Base-by-base conservation (phyloP, 1,284 basidiomycete genomes). In the Puccinia brachypodii region DNA sequence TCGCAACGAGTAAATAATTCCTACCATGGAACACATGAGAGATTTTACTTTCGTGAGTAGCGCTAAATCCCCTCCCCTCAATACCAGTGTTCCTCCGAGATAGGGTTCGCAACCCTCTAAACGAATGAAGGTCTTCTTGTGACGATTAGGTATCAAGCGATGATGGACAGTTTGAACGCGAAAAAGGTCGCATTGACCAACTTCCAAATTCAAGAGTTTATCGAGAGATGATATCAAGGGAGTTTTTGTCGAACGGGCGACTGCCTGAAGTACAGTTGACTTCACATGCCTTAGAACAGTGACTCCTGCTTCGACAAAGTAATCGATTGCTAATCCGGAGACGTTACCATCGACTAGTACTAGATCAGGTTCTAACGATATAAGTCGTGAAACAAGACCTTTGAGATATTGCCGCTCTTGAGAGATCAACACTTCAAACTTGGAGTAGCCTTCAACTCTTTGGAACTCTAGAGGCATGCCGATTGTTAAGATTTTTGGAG, bases 191-290 rank as follows among this genome's bases (percentile, higher is more conserved):
- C 96, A 98, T 84, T 96, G 92, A 0, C 97, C 97, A 36, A 99
- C 88, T 69, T 91, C 91, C 4, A 96, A 95, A 85, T 97, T 94
- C 0, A 95, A 94, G 36, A 99, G 89, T 84, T 94, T 93, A 86
- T 98, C 96, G 89, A 98, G 95, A 1, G 95, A 98, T 4, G 94
- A 93, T 85, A 99, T 93, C 33, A 98, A 91, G 84, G 97, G 96
- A 14, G 94, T 93, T 86, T 98, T 95, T 2, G 95, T 98, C 90
- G 96, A 96, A 36, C 96, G 90, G 11, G 95, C 91, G 74, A 99
- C 91, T 77, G 94, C 92, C 76, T 93, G 91, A 78, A 99, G 91
- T 0, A 95, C 94, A 62, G 92, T 92, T 1, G 91, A 89, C 85
- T 98, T 97, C 84, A 99, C 94, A 22, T 92, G 91, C 60, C 95